A percentile compares a stretch with the other conserved stretches of the same genome.
Conservation (phyloP, 2,329 filamentous ascomycete genomes). For the Camptophora hylomeconis region DNA sequence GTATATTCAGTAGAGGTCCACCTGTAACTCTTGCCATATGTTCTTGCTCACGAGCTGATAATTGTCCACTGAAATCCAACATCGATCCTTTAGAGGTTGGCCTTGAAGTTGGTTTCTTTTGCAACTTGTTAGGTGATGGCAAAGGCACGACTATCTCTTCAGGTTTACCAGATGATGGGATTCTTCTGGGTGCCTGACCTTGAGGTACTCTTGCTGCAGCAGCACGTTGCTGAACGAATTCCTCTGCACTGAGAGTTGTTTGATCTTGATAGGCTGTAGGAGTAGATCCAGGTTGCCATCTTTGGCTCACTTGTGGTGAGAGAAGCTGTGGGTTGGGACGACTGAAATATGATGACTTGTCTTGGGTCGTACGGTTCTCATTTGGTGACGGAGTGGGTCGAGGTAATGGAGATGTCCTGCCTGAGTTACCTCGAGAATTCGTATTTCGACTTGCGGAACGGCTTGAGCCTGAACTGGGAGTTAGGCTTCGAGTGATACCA, state of each 20-base stretch:
- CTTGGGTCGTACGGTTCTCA: too few relatives aligned
- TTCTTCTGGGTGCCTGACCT: slow-evolving; percentile 27
- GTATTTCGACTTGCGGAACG: too few relatives aligned
- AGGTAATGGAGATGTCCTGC: too few relatives aligned
- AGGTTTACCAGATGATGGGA: slow-evolving; percentile 12
- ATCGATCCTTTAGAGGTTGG: slow-evolving; percentile 16
- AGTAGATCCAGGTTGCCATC: too few relatives aligned
- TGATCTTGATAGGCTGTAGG: too few relatives aligned
- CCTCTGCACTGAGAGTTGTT: slow-evolving; percentile 64
- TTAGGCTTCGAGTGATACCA: slow-evolving; percentile 56
- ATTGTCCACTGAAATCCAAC: slow-evolving; percentile 40
- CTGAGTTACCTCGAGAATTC: too few relatives aligned
- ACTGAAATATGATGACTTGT: too few relatives aligned
- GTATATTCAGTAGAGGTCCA: slow-evolving; percentile 59
- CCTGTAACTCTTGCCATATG: slow-evolving; percentile 74
- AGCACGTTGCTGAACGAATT: slow-evolving; percentile 71
- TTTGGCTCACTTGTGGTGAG: too few relatives aligned
- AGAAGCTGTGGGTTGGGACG: too few relatives aligned
- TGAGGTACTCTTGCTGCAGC: slow-evolving; percentile 38
- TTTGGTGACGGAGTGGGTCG: too few relatives aligned
- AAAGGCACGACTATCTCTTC: slow-evolving; percentile 4
- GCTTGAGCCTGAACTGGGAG: slow-evolving; percentile 21
- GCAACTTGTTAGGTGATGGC: slow-evolving; percentile 14
- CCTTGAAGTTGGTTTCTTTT: slow-evolving; percentile 23
- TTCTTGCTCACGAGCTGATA: slow-evolving; percentile 82